These are phyloP conservation scores for Schwanniomyces polymorphus DNA, from an alignment of 805 yeast species.

Conservation along the genomic window DNA sequence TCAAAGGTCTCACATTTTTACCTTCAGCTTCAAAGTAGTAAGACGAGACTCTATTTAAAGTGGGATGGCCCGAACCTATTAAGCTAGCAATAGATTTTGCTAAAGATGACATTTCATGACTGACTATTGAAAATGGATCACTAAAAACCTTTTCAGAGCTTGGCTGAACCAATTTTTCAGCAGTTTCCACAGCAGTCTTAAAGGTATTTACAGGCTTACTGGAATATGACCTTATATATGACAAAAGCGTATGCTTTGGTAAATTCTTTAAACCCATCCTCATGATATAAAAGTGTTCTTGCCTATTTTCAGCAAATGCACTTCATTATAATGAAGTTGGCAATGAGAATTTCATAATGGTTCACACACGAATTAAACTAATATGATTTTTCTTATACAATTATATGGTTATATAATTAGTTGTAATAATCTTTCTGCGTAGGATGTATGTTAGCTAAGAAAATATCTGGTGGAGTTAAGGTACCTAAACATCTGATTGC, in stretches of 20 bases:
- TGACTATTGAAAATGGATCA: conserved; percentile 89
- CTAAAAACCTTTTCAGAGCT: conserved; percentile 43
- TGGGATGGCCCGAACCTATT: conserved; percentile 93
- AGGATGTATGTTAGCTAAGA: conserved; percentile 48
- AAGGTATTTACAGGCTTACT: conserved; percentile 17
- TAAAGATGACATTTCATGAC: conserved; percentile 87
- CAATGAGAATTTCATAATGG: background rate
- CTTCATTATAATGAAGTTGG: background rate
- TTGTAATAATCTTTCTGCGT: conserved; percentile 32
- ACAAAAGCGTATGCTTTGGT: background rate
- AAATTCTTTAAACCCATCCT: background rate
- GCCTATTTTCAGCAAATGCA: background rate
- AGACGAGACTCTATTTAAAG: conserved; percentile 85
- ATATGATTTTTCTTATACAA: background rate
- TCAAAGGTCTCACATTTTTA: conserved; percentile 88
- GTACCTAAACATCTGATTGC: conserved; percentile 80
- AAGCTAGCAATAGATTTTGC: conserved; percentile 84
- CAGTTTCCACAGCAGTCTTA: conserved; percentile 65
- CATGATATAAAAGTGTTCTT: background rate
- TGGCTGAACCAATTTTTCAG: conserved; percentile 74
- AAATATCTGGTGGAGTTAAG: conserved; percentile 68
- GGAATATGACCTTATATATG: background rate
- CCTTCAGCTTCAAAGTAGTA: conserved; percentile 97
- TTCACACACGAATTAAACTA: background rate
- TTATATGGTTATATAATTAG: background rate